phyloP scores from a whole-genome alignment of 179 eudicot species.

The Kewa caespitosa region DNA sequence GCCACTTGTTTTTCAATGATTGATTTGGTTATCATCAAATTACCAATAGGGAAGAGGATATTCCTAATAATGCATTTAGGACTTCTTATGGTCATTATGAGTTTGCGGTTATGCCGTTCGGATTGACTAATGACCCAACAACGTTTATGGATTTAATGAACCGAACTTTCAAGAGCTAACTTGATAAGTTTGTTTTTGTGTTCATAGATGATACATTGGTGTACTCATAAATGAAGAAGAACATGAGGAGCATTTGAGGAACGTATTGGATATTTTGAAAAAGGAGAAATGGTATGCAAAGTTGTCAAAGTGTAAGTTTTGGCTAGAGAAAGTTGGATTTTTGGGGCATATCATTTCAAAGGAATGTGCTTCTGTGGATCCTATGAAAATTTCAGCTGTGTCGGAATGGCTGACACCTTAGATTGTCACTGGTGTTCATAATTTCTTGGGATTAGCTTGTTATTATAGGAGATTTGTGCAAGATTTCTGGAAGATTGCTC shows the following conservation, averaged over 20 bases:
- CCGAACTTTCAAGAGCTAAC: background rate
- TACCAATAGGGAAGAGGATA: background rate
- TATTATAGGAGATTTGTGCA: no score
- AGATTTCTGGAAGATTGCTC: no score
- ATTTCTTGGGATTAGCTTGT: no score
- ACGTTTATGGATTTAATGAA: background rate
- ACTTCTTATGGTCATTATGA: no score
- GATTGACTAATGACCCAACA: background rate
- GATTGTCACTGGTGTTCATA: no score
- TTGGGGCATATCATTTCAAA: background rate
- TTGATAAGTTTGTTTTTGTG: background rate
- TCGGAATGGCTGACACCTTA: no score
- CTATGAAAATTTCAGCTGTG: no score
- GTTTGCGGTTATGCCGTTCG: no score
- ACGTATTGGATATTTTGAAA: background rate
- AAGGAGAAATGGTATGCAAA: background rate
- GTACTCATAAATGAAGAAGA: background rate
- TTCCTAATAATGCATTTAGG: background rate
- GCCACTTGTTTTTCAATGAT: no score
- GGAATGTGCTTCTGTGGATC: no score
- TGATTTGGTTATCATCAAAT: background rate
- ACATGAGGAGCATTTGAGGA: background rate
- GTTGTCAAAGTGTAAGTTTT: background rate
- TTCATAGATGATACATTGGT: no score
- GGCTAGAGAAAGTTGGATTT: background rate